Evolutionary conservation across 495 filamentous ascomycete genomes (phyloP).

Genomic region (Neurospora sp.): DNA sequence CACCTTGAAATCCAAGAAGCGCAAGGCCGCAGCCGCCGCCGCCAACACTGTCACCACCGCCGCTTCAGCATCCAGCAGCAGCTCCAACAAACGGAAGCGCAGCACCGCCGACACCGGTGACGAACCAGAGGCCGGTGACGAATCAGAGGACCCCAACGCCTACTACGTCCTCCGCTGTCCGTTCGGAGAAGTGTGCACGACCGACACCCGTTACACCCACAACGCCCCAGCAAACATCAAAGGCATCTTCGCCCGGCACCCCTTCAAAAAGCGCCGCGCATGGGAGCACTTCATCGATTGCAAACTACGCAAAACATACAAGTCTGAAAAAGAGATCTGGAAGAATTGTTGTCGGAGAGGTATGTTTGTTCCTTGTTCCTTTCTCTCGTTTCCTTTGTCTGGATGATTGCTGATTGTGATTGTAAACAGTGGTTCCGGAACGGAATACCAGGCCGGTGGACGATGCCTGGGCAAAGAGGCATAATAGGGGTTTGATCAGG

Average conservation of each 20-base stretch:
- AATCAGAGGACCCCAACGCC: neutral
- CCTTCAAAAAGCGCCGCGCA: neutral
- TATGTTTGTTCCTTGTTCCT: neutral
- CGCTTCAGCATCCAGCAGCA: too few species aligned
- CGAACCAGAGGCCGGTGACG: neutral
- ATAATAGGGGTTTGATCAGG: too few species aligned
- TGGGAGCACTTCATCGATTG: too few species aligned
- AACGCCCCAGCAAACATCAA: neutral
- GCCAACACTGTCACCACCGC: too few species aligned
- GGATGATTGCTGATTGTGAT: neutral
- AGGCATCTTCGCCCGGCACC: neutral
- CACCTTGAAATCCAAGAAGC: neutral
- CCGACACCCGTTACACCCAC: neutral
- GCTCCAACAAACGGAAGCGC: neutral
- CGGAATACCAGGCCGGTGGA: too few species aligned
- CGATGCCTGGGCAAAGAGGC: too few species aligned
- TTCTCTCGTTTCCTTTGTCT: neutral
- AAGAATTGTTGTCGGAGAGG: neutral
- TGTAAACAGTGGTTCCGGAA: neutral
- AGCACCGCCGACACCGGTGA: neutral
- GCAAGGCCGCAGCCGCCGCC: neutral
- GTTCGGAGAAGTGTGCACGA: too few species aligned
- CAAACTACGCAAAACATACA: too few species aligned
- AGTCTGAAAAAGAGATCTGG: neutral
- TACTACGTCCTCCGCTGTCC: neutral